Evolutionary conservation across 1,284 basidiomycete species (phyloP).

Genomic region (Ustilago vetiveriae): DNA sequence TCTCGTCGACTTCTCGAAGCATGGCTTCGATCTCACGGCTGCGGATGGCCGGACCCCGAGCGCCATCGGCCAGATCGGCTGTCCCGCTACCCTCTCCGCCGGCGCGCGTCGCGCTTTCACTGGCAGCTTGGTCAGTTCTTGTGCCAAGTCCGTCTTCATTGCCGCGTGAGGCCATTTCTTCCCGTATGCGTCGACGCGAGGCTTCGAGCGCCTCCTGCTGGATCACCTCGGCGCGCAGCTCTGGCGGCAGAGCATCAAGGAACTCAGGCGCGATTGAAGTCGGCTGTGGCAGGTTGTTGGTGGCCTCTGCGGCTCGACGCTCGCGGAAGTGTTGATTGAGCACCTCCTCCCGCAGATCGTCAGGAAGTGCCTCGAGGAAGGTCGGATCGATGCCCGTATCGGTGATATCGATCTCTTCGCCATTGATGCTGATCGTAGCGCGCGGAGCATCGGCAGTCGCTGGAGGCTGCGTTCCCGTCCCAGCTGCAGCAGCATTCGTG

Average conservation of each 20-base stretch:
- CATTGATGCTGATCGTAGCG: slow-evolving; percentile 74
- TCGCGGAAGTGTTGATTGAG: slow-evolving; percentile 96
- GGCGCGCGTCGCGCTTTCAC: slow-evolving; percentile 3
- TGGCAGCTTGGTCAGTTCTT: slow-evolving; percentile 7
- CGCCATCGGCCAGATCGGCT: slow-evolving; percentile 4
- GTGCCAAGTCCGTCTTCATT: slow-evolving; percentile 7
- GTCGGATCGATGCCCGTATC: slow-evolving; percentile 98
- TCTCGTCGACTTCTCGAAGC: slow-evolving; percentile 83
- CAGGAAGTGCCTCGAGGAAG: slow-evolving; percentile 95
- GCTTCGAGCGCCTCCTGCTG: slow-evolving; percentile 88
- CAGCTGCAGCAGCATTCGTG: not conserved
- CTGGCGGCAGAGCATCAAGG: slow-evolving; percentile 92
- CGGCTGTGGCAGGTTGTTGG: slow-evolving; percentile 71
- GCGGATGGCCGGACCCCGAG: slow-evolving; percentile 4
- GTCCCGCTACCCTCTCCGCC: slow-evolving; percentile 8
- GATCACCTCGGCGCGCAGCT: slow-evolving; percentile 94
- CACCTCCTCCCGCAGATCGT: slow-evolving; percentile 98
- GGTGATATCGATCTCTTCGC: slow-evolving; percentile 94
- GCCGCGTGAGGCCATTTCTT: slow-evolving; percentile 29
- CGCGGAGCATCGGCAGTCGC: slow-evolving; percentile 17
- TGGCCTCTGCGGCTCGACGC: slow-evolving; percentile 72
- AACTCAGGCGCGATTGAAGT: slow-evolving; percentile 93
- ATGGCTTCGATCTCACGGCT: slow-evolving; percentile 73
- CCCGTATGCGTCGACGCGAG: slow-evolving; percentile 69
- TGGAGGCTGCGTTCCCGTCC: slow-evolving; percentile 4